Conservation (phyloP, 2,329 filamentous ascomycete genomes). For the Fonsecaea pedrosoi region DNA sequence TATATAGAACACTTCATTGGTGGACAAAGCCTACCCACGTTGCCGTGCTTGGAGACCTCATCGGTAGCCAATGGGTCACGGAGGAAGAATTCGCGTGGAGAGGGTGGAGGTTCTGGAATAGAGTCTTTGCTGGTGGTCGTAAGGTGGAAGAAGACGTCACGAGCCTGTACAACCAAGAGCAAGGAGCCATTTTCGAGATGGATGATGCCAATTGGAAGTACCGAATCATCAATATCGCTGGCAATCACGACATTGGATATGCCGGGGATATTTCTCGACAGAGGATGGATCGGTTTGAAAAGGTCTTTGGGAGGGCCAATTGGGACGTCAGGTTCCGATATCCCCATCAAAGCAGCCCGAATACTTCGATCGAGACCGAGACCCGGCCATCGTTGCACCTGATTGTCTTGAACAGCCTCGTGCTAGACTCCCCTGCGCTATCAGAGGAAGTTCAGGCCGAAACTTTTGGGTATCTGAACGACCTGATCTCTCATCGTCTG, state of each 20-base stretch:
- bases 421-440: constrained; percentile 82
- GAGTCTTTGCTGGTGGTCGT: constrained; percentile 74
- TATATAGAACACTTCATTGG: constrained; percentile 83
- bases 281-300: constrained; percentile 80
- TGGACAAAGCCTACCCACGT: constrained; percentile 86
- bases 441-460: constrained; percentile 71
- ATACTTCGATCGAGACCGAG: constrained; percentile 10
- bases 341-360: constrained; percentile 45
- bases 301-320: constrained; percentile 83
- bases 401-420: constrained; percentile 89
- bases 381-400: constrained; percentile 71
- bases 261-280: constrained; percentile 84
- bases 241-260: constrained; percentile 97
- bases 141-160: constrained; percentile 62
- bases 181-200: constrained; percentile 59
- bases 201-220: constrained; percentile 66
- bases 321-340: constrained; percentile 82
- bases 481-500: constrained; percentile 63
- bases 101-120: constrained; percentile 77
- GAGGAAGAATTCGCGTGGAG: constrained; percentile 81
- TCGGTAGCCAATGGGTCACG: constrained; percentile 94
- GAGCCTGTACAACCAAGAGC: constrained; percentile 41
- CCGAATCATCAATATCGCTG: constrained; percentile 85
- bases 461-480: constrained; percentile 75
- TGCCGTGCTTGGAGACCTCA: constrained; percentile 84